Base-by-base conservation (phyloP, 2,329 filamentous ascomycete genomes). In the Lachnellula arida region DNA sequence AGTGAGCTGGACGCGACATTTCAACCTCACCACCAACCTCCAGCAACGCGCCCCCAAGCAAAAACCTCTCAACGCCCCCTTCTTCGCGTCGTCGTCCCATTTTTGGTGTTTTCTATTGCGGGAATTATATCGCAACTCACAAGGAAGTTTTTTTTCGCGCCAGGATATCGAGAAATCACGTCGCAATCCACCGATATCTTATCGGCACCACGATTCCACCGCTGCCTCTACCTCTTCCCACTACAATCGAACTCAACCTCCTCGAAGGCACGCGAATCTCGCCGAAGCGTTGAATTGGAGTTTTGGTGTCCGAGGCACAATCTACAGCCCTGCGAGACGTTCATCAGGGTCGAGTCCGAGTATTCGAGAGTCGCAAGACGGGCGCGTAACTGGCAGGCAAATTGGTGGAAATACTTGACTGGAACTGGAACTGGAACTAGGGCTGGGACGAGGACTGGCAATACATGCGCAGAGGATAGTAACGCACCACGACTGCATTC, bases 1-100 rank as follows among this genome's bases (percentile, higher is more conserved):
- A 5, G n/a, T 40, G 19, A 39, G 32, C 48, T 34, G 28, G 22
- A 49, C 48, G 48, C 48, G 48, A 49, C 48, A 49, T 49, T 40
- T 40, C 34, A 49, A 39, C 32, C 12, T 17, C 48, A 49, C 14
- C 35, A 15, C 48, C 48, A 49, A 25, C 48, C 48, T 39, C 48
- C 48, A 40, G 25, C 32, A 37, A 40, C 48, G n/a, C 28, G 19
- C 48, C 39, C 22, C 48, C 17, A 6, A 17, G 4, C 34, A 14
- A 22, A 6, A 17, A 4, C 17, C 22, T 22, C 17, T 42, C 5
- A 15, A 44, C 15, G 22, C n/a, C 17, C 42, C 12, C 6, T 25
- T 39, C 15, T 2, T 50, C 48, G 35, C 48, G 32, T 14, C 23
- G 11, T 40, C 11, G 3, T 23, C 11, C 14, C 5, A 19, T 12